These are phyloP conservation scores for Arthroderma sp. DNA, from an alignment of 2,329 filamentous ascomycete species.

Conservation along the genomic window DNA sequence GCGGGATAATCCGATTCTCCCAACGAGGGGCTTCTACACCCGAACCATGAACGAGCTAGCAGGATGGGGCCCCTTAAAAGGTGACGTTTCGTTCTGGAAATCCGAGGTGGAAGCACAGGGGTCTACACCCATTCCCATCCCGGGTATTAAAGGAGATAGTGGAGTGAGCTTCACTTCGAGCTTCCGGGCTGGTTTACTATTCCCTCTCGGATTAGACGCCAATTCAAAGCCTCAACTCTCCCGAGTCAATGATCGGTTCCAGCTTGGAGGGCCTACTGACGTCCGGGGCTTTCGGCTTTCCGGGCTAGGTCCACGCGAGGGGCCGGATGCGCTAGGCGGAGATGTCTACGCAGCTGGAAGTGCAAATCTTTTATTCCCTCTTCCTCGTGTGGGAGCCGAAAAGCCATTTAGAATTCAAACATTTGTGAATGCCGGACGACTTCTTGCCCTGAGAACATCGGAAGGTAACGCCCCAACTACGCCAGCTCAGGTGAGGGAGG, in stretches of 20 bases:
- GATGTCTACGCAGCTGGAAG: conserved; percentile 86
- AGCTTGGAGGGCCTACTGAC: conserved; percentile 85
- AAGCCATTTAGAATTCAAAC: conserved; percentile 77
- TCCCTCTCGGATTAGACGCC: conserved; percentile 57
- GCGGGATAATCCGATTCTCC: conserved; percentile 74
- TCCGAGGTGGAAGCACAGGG: conserved; percentile 72
- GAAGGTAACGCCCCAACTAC: conserved; percentile 35
- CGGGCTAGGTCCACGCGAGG: conserved; percentile 79
- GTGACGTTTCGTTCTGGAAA: conserved; percentile 90
- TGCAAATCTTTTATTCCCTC: conserved; percentile 69
- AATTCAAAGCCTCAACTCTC: conserved; percentile 48
- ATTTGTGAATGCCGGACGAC: conserved; percentile 79
- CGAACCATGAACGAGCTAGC: conserved; percentile 74
- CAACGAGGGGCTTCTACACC: conserved; percentile 66
- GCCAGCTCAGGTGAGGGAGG: conserved; percentile 32
- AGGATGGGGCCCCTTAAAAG: conserved; percentile 67
- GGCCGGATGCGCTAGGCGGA: conserved; percentile 72
- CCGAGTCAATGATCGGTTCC: conserved; percentile 85
- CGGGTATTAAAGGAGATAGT: conserved; percentile 53
- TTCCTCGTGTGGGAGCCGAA: conserved; percentile 69
- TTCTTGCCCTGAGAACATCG: conserved; percentile 59
- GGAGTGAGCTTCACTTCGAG: conserved; percentile 75
- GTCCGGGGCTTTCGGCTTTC: conserved; percentile 86
- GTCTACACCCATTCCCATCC: conserved; percentile 60
- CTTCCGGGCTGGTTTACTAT: conserved; percentile 68